Conservation (phyloP, 2,329 filamentous ascomycete genomes). For the Hymenoscyphus linearis region DNA sequence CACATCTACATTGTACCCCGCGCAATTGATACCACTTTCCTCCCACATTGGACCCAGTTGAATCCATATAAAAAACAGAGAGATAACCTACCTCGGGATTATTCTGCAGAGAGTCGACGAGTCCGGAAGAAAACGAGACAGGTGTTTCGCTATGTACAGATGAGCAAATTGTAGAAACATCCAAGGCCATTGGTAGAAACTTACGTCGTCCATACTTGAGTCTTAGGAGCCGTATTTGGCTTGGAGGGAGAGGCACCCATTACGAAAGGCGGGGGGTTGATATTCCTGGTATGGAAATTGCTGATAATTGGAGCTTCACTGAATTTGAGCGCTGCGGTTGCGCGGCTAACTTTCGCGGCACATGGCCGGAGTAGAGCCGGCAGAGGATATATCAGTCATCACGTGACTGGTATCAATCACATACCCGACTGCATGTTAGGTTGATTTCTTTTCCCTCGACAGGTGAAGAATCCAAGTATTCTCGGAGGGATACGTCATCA, state of each 20-base stretch:
- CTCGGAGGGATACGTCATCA: too few relatives aligned
- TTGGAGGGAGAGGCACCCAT: constrained; percentile 32
- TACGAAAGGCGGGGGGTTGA: constrained; percentile 13
- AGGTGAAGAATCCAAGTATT: too few relatives aligned
- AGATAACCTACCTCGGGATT: constrained; percentile 68
- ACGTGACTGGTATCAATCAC: too few relatives aligned
- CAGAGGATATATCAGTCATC: not conserved
- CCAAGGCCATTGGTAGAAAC: not conserved
- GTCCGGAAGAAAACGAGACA: constrained; percentile 70
- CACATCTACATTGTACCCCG: not conserved
- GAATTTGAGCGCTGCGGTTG: constrained; percentile 13
- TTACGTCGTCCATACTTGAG: constrained; percentile 30
- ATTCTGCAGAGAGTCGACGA: constrained; percentile 77
- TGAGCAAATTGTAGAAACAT: constrained; percentile 9
- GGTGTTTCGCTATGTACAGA: constrained; percentile 48
- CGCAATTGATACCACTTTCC: not conserved
- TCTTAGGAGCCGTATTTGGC: constrained; percentile 22
- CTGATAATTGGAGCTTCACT: constrained; percentile 8
- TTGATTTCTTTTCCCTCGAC: too few relatives aligned
- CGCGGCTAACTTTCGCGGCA: not conserved
- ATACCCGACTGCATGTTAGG: too few relatives aligned
- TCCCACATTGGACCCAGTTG: not conserved
- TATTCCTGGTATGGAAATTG: constrained; percentile 9
- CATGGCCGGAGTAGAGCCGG: not conserved
- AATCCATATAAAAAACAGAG: not conserved